Conservation (phyloP, 176 grass and related monocot genomes). For the Musa beccarii region DNA sequence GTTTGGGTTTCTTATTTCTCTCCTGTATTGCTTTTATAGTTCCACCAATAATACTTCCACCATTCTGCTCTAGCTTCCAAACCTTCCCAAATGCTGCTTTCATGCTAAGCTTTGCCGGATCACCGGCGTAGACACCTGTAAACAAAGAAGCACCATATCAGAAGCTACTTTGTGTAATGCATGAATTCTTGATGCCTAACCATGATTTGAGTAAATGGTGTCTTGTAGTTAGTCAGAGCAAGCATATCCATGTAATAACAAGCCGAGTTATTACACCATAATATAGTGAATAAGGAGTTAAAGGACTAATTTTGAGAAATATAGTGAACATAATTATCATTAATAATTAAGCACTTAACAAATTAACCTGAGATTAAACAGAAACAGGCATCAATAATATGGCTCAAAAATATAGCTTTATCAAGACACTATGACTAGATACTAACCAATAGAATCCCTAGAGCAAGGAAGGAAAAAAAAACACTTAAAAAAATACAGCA, state of each 20-base stretch:
- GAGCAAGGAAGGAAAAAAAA: no score
- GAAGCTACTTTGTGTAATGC: neutral
- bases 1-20: constrained; percentile 48
- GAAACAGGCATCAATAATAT: no score
- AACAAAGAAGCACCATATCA: neutral
- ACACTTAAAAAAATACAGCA: no score
- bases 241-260: neutral
- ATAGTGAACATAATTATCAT: neutral
- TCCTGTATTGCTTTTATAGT: constrained; percentile 91
- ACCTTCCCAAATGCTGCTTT: constrained; percentile 94
- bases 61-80: constrained; percentile 66
- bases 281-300: neutral
- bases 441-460: neutral
- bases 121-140: constrained; percentile 85
- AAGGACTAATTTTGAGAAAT: neutral
- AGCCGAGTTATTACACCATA: neutral
- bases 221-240: neutral
- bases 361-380: no score
- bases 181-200: neutral
- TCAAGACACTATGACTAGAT: neutral
- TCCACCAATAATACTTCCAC: constrained; percentile 87
- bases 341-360: no score
- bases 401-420: no score
- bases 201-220: neutral
- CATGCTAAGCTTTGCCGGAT: constrained; percentile 89